phyloP scores from a whole-genome alignment of 1,139 yeast genomes.

The Debaryomyces nepalensis region DNA sequence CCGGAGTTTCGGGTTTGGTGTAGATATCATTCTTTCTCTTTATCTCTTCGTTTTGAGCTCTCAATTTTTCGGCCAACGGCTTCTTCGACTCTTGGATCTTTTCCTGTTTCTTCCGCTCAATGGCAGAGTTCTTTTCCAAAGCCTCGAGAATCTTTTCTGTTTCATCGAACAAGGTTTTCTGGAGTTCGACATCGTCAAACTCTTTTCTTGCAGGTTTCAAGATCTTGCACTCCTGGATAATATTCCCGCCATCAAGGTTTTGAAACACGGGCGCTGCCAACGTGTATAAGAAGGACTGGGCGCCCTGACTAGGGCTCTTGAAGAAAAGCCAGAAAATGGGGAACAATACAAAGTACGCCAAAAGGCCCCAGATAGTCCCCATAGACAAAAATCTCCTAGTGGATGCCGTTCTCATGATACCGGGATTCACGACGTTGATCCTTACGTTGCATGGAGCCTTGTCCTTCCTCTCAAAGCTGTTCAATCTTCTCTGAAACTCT shows the following conservation, averaged over 20 bases:
- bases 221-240: slow-evolving; percentile 72
- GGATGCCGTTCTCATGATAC: slow-evolving; percentile 85
- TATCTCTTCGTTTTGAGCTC: slow-evolving; percentile 23
- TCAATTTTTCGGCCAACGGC: slow-evolving; percentile 9
- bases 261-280: slow-evolving; percentile 71
- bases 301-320: slow-evolving; percentile 76
- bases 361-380: slow-evolving; percentile 75
- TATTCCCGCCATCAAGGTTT: slow-evolving; percentile 63
- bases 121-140: slow-evolving; percentile 73
- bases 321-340: slow-evolving; percentile 85
- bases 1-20: slow-evolving; percentile 37
- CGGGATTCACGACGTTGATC: slow-evolving; percentile 86
- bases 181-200: slow-evolving; percentile 62
- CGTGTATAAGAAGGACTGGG: slow-evolving; percentile 76
- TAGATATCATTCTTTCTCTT: slow-evolving; percentile 31
- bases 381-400: slow-evolving; percentile 77
- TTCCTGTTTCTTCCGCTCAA: slow-evolving; percentile 54
- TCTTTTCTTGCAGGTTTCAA: slow-evolving; percentile 67
- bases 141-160: slow-evolving; percentile 61
- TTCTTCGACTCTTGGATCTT: slow-evolving; percentile 21
- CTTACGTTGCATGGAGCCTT: slow-evolving; percentile 70
- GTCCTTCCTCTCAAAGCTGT: slow-evolving; percentile 63
- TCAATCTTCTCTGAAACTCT: slow-evolving; percentile 72
- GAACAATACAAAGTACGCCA: slow-evolving; percentile 68
- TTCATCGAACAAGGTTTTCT: slow-evolving; percentile 60